Base-by-base conservation (phyloP, 768 basidiomycete species). In the Leccinum imitatum region DNA sequence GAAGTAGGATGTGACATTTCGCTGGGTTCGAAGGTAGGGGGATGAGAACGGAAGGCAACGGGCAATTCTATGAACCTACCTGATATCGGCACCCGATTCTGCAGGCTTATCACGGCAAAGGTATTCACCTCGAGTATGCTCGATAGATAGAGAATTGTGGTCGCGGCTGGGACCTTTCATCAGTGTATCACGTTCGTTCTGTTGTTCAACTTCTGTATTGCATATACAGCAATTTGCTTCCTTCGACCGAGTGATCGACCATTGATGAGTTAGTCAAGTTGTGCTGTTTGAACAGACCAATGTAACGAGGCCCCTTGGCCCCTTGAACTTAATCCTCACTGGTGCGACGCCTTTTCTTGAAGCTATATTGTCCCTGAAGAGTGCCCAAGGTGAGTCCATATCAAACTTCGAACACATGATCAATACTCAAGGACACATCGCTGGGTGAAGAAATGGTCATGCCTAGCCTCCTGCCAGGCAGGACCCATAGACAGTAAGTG, bases 101-200 rank as follows among this genome's bases (percentile, higher is more conserved):
- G 33, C 76, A 89, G 65, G 87, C 87, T 3, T 99, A 96, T 72
- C 77, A 81, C 7, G 96, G 88, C 50, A 95, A 96, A 75, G 82
- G 97, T 68, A 89, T 99, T 59, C 86, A 95, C 1, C 56, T 87
- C 6, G 95, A 95, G 73, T 98, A 93, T 65, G 94, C 87, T 15
- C 13, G 35, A 37, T 14, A 37, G 35, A 37, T 14, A 37, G 14
- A 37, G 35, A 37, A 37, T 14, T 15, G 6, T 37, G 14, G 35
- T 37, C 35, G 14, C 14, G 14, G 35, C 14, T 37, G 35, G 6
- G 33, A 41, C 41, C 14, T 4, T 10, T 41, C 17, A 15, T 41
- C 39, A 17, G 30, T 31, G 30, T 0, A 31, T 33, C 31, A 31
- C 30, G 30, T 6, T n/a, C 9, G n/a, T n/a, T 41, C 9, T n/a